phyloP scores from a whole-genome alignment of 1,139 yeast species.

The Komagataea norvegica region DNA sequence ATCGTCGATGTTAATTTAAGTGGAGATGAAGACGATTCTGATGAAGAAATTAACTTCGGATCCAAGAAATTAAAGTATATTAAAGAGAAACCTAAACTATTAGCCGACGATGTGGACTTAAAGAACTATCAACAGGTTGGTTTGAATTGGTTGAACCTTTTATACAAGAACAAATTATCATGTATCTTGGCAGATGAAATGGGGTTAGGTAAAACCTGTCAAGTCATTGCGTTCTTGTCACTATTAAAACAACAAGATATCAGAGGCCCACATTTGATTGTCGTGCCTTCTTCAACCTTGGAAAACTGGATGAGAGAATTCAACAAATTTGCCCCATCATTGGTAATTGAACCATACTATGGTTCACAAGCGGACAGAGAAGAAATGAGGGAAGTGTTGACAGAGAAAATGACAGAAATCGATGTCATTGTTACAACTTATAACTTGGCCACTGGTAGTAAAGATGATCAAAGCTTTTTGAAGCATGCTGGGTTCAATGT shows the following conservation, averaged over 20 bases:
- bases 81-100: slow-evolving; percentile 62
- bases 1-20: slow-evolving; percentile 43
- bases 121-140: slow-evolving; percentile 95
- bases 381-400: slow-evolving; percentile 68
- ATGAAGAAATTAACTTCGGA: slow-evolving; percentile 27
- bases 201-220: slow-evolving; percentile 97
- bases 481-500: slow-evolving; percentile 74
- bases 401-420: slow-evolving; percentile 49
- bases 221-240: slow-evolving; percentile 90
- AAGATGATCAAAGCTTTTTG: slow-evolving; percentile 75
- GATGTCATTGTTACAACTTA: slow-evolving; percentile 95
- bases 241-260: slow-evolving; percentile 62
- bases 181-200: slow-evolving; percentile 97
- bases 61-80: slow-evolving; percentile 45
- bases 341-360: slow-evolving; percentile 87
- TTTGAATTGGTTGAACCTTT: slow-evolving; percentile 81
- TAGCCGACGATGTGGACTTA: slow-evolving; percentile 60
- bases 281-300: slow-evolving; percentile 93
- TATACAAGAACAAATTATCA: slow-evolving; percentile 73
- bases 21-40: slow-evolving; percentile 33
- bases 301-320: slow-evolving; percentile 98
- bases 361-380: slow-evolving; percentile 84
- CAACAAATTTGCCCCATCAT: slow-evolving; percentile 75
- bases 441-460: slow-evolving; percentile 82
- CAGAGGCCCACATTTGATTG: slow-evolving; percentile 73